Percentiles rank a stretch among this genome's conserved stretches.
These are phyloP conservation scores for Diplodia mutila DNA, from an alignment of 2,329 filamentous ascomycete species.

Conservation along the genomic window DNA sequence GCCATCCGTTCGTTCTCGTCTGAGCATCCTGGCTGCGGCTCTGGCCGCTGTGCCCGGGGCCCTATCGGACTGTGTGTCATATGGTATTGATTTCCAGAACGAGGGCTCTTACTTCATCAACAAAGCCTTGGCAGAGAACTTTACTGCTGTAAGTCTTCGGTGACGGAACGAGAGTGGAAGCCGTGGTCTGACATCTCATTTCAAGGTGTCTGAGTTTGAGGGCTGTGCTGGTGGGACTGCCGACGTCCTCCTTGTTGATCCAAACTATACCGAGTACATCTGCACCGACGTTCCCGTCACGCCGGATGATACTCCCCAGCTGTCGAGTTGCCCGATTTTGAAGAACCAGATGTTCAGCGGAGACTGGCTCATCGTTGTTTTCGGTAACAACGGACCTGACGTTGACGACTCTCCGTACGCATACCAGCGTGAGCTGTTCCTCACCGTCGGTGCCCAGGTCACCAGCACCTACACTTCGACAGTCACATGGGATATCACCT, in stretches of 20 bases:
- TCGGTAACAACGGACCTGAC: slow-evolving; percentile 46
- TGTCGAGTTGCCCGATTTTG: slow-evolving; percentile 48
- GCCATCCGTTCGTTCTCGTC: slow-evolving; percentile 34
- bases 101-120: slow-evolving; percentile 53
- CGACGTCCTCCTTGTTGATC: slow-evolving; percentile 49
- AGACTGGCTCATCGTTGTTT: slow-evolving; percentile 49
- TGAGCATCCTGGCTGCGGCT: slow-evolving; percentile 34
- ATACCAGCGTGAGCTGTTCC: slow-evolving; percentile 48
- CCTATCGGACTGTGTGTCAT: slow-evolving; percentile 40
- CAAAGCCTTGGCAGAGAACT: slow-evolving; percentile 44
- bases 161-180: not conserved
- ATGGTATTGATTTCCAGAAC: slow-evolving; percentile 49
- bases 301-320: slow-evolving; percentile 43
- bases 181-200: not conserved
- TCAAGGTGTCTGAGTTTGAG: slow-evolving; percentile 47
- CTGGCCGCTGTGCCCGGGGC: slow-evolving; percentile 32
- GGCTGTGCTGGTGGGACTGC: slow-evolving; percentile 48
- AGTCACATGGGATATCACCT: slow-evolving; percentile 39
- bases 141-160: slow-evolving; percentile 37
- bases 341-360: slow-evolving; percentile 51
- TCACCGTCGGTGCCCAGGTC: slow-evolving; percentile 37
- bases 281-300: slow-evolving; percentile 47
- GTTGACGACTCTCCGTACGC: slow-evolving; percentile 49
- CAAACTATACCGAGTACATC: slow-evolving; percentile 45
- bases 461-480: slow-evolving; percentile 40